phyloP scores from a whole-genome alignment of 2,329 filamentous ascomycete species.

The Pseudomassariella vexata region DNA sequence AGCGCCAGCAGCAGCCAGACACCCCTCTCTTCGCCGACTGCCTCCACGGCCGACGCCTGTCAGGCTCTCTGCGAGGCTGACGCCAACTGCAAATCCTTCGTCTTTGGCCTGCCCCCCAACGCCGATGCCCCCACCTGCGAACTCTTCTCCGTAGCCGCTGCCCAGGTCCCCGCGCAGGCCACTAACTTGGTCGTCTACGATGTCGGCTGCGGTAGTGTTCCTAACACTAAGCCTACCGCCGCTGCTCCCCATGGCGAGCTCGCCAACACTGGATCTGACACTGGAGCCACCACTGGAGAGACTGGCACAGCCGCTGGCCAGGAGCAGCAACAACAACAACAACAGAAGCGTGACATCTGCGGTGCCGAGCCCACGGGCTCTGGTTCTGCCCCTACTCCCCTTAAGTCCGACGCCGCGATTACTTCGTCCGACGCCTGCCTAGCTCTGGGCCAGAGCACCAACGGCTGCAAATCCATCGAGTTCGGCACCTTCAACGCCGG shows the following conservation, averaged over 20 bases:
- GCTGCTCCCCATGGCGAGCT: slow-evolving; percentile 1
- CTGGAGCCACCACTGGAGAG: not conserved
- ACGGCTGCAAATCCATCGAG: slow-evolving; percentile 1
- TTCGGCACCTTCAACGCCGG: slow-evolving; percentile 2
- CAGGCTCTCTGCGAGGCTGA: slow-evolving; percentile 3
- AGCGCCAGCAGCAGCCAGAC: not conserved
- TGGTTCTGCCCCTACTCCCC: slow-evolving; percentile 1
- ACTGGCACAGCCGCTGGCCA: no score
- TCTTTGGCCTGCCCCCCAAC: slow-evolving; percentile 6
- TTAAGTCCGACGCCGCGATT: slow-evolving; percentile 4
- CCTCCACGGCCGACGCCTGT: slow-evolving; percentile 5
- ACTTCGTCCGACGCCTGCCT: slow-evolving; percentile 5
- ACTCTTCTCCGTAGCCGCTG: slow-evolving; percentile 8
- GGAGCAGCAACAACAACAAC: no score
- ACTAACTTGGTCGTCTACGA: slow-evolving; percentile 9
- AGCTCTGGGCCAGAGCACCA: slow-evolving; percentile 4
- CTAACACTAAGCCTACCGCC: slow-evolving; percentile 6
- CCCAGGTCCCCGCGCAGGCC: slow-evolving; percentile 8
- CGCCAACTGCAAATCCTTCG: slow-evolving; percentile 7
- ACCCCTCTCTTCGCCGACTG: not conserved
- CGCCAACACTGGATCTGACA: not conserved
- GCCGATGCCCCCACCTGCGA: slow-evolving; percentile 7
- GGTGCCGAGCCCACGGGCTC: slow-evolving; percentile 1
- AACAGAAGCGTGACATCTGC: no score
- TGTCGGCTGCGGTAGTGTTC: slow-evolving; percentile 6